Base-by-base conservation (phyloP, 202 grass and related monocot genomes). In the Panicum virgatum region DNA sequence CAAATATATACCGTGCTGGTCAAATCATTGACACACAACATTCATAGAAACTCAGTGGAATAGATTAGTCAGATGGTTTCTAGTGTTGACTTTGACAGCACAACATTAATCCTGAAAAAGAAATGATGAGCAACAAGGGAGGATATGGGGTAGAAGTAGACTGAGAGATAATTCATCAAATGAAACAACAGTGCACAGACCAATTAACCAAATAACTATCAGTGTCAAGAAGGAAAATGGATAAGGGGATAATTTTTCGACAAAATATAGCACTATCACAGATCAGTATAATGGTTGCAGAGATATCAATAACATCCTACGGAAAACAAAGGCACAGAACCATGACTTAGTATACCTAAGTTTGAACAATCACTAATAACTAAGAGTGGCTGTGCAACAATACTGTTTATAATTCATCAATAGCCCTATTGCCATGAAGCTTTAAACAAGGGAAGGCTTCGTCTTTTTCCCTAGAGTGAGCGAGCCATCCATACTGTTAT, bases 391-490 rank as follows among this genome's bases (percentile, higher is more conserved):
- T n/a, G n/a, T n/a, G n/a, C n/a, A n/a, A n/a, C n/a, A n/a, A n/a
- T n/a, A n/a, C n/a, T n/a, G 26, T 25, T 56, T 62, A 12, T 29
- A 82, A 44, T 76, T 16, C 11, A 78, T 83, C 38, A 45, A 56
- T 26, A 48, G 20, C 19, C 1, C 62, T 14, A 29, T 76, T 54
- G 10, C 32, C 23, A 43, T n/a, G 29, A 66, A 36, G 20, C 6
- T 34, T 34, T 8, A 30, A 34, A 72, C 32, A 72, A 72, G 18
- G 5, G 30, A 52, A 72, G 9, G 16, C 2, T 36, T 73, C 51
- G 4, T 50, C 25, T 34, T 30, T 37, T 36, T 63, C 39, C 50
- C 43, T 6, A 13, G 62, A 2, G 12, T 19, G 23, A 51, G 39
- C 50, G 7, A 8, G 18, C 12, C 44, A 58, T 51, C 38, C 60